phyloP scores from a whole-genome alignment of 345 rosid species.

The Rubroshorea leprosula region DNA sequence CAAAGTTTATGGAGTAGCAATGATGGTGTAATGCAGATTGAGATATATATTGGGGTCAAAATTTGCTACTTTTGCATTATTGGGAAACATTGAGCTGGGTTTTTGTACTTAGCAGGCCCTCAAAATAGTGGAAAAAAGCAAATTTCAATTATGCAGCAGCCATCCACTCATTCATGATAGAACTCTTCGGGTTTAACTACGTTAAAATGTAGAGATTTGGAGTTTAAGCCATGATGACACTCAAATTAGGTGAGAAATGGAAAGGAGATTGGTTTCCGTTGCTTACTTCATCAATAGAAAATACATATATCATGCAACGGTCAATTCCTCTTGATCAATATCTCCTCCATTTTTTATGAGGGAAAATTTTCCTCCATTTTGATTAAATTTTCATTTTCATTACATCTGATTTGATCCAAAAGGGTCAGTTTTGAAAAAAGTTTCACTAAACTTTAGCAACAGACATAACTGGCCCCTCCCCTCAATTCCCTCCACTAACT shows the following conservation, averaged over 20 bases:
- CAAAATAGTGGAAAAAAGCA: conserved; percentile 16
- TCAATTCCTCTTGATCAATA: too few species aligned
- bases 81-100: conserved; percentile 37
- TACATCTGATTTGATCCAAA: conserved; percentile 24
- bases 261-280: too few species aligned
- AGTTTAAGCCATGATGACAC: too few species aligned
- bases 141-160: conserved; percentile 22
- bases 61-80: conserved; percentile 24
- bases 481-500: conserved; percentile 13
- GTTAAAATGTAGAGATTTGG: too few species aligned
- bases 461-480: conserved; percentile 31
- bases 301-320: too few species aligned
- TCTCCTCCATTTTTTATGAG: too few species aligned
- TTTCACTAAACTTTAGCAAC: conserved; percentile 28
- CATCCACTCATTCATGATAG: too few species aligned
- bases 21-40: conserved; percentile 28
- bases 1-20: conserved; percentile 22
- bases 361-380: conserved; percentile 27
- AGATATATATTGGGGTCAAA: conserved; percentile 32
- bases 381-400: conserved; percentile 22
- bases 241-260: too few species aligned
- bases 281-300: too few species aligned
- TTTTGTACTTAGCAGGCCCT: conserved; percentile 25
- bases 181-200: too few species aligned
- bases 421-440: conserved; percentile 25